Conservation (phyloP, 1,284 basidiomycete species). For the Trichosporon sp. region DNA sequence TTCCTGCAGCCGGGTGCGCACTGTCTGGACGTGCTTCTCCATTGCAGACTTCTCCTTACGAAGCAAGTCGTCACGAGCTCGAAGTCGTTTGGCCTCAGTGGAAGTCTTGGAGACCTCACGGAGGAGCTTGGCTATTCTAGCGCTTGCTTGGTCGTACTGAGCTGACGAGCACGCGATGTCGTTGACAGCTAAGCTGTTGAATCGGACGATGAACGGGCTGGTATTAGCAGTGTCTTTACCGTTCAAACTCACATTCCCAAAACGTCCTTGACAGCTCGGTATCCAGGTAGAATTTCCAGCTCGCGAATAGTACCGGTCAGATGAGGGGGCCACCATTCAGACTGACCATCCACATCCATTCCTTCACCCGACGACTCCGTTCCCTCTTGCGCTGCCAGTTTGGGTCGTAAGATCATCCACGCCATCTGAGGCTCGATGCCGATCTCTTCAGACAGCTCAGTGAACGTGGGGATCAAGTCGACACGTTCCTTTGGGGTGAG, state of each 20-base stretch:
- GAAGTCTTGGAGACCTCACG: constrained; percentile 34
- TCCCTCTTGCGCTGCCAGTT: constrained; percentile 58
- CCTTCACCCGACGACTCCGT: constrained; percentile 2
- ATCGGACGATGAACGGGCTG: constrained; percentile 76
- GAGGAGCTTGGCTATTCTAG: constrained; percentile 41
- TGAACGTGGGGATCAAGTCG: constrained; percentile 57
- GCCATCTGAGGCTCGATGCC: constrained; percentile 75
- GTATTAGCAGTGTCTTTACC: constrained; percentile 1
- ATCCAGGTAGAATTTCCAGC: constrained; percentile 18
- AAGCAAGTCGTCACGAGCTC: constrained; percentile 27
- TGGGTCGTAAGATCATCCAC: constrained; percentile 85
- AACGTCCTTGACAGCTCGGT: constrained; percentile 23
- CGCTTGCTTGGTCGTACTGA: constrained; percentile 48
- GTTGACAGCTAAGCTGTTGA: constrained; percentile 88
- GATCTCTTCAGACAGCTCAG: constrained; percentile 65
- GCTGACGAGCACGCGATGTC: constrained; percentile 65
- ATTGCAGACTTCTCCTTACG: constrained; percentile 37
- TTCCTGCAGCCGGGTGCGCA: constrained; percentile 61
- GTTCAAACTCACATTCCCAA: constrained; percentile 17
- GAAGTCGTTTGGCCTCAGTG: constrained; percentile 25
- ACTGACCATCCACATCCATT: constrained; percentile 15
- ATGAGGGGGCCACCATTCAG: constrained; percentile 29
- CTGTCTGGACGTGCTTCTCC: constrained; percentile 52
- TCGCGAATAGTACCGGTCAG: neutral
- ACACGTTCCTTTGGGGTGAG: constrained; percentile 47